Evolutionary conservation across 106 monocot genomes (phyloP).

Genomic region (Narthecium ossifragum): DNA sequence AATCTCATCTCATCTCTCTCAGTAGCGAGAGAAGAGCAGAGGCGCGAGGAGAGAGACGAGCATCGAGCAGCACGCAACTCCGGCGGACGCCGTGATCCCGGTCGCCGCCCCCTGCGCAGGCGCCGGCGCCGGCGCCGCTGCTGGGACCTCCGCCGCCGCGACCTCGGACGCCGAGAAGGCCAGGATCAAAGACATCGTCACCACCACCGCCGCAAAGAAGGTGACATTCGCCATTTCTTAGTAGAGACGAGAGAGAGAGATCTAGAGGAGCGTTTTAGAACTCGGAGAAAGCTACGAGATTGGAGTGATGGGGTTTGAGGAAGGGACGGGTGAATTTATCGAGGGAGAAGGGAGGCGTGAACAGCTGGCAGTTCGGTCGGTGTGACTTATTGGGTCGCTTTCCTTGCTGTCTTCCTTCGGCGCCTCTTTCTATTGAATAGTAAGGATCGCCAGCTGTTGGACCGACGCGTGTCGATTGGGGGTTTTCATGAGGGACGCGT

Average conservation of each 20-base stretch:
- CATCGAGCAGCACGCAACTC: background rate
- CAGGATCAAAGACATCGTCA: background rate
- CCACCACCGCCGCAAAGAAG: background rate
- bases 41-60: background rate
- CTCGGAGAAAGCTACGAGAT: background rate
- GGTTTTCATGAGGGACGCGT: no score
- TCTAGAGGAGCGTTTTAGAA: background rate
- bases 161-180: no score
- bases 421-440: no score
- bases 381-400: no score
- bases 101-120: background rate
- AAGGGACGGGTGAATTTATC: no score
- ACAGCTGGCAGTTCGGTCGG: background rate
- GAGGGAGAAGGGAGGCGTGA: no score
- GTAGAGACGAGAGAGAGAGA: no score
- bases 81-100: background rate
- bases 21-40: background rate
- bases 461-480: no score
- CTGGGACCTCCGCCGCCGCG: no score
- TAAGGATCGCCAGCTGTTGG: no score
- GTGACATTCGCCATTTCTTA: background rate
- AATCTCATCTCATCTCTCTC: no score
- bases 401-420: no score
- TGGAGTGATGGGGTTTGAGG: background rate
- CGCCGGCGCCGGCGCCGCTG: background rate